A percentile compares a stretch with the other conserved stretches of the same genome.
phyloP scores from a whole-genome alignment of 2,329 filamentous ascomycete species.

The Xylariomycetidae sp. region DNA sequence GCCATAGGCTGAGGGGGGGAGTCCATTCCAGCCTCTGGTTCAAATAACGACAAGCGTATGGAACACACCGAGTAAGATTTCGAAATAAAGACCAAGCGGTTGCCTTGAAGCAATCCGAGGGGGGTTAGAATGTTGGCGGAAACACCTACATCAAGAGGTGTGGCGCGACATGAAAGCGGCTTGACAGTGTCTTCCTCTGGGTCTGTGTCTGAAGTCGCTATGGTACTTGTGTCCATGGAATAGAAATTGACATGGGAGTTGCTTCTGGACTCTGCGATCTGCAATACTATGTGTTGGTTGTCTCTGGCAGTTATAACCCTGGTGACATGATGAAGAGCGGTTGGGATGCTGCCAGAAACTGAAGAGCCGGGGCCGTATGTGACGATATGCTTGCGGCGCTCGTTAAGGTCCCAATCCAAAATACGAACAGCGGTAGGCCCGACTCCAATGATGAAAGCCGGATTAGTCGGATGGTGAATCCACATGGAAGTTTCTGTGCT shows the following conservation, averaged over 20 bases:
- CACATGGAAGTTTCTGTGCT: too few species aligned
- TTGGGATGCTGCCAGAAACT: too few species aligned
- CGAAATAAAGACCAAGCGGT: conserved; percentile 2
- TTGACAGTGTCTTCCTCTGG: too few species aligned
- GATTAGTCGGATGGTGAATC: conserved; percentile 16
- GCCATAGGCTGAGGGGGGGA: too few species aligned
- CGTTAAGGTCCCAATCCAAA: neutral
- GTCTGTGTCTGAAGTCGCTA: too few species aligned
- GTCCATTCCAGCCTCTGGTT: too few species aligned
- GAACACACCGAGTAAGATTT: neutral
- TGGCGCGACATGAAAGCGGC: too few species aligned
- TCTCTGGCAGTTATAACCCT: neutral
- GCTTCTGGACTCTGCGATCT: conserved; percentile 8
- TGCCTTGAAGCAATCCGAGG: neutral
- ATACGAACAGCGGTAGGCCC: conserved; percentile 4
- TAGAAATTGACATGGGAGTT: neutral
- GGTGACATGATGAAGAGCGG: too few species aligned
- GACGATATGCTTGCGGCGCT: too few species aligned
- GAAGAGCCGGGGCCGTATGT: too few species aligned
- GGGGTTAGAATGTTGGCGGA: neutral
- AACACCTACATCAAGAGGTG: neutral
- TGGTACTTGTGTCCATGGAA: too few species aligned
- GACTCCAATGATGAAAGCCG: conserved; percentile 14
- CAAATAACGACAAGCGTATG: too few species aligned
- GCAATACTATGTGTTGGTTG: neutral